A percentile compares a stretch with the other conserved stretches of the same genome.
Conservation (phyloP, 2,329 filamentous ascomycete species). For the Colletotrichum orchidophilum region DNA sequence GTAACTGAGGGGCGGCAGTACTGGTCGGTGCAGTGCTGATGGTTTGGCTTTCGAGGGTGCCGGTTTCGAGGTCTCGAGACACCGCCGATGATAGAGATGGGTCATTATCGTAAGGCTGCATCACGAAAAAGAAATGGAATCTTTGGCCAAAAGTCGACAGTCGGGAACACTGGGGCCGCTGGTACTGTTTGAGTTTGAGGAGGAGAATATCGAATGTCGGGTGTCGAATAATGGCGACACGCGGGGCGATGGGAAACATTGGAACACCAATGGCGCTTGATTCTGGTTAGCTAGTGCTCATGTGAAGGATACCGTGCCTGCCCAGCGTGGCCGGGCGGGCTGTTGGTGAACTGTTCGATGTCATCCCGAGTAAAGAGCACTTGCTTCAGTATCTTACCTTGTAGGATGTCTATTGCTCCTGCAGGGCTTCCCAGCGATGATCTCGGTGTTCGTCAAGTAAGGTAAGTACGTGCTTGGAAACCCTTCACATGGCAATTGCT, state of each 20-base stretch:
- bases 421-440: neutral
- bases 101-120: constrained; percentile 44
- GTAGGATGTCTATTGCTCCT: neutral
- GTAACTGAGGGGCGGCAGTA: constrained; percentile 8
- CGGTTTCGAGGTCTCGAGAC: constrained; percentile 37
- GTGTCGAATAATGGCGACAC: neutral
- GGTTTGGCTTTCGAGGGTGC: constrained; percentile 17
- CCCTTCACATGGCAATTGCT: neutral
- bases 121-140: constrained; percentile 35
- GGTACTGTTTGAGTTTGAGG: neutral
- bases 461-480: neutral
- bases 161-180: neutral
- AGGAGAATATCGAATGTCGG: neutral
- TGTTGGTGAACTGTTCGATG: neutral
- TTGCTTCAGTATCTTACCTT: neutral
- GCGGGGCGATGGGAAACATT: neutral
- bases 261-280: neutral
- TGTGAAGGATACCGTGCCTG: neutral
- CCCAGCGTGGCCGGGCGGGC: neutral
- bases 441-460: too few relatives aligned
- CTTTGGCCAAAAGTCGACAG: neutral
- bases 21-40: constrained; percentile 31
- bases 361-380: neutral
- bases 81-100: constrained; percentile 35
- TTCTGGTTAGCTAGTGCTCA: neutral